Conservation (phyloP, 2,329 filamentous ascomycete species). For the Ceratocystis variospora region DNA sequence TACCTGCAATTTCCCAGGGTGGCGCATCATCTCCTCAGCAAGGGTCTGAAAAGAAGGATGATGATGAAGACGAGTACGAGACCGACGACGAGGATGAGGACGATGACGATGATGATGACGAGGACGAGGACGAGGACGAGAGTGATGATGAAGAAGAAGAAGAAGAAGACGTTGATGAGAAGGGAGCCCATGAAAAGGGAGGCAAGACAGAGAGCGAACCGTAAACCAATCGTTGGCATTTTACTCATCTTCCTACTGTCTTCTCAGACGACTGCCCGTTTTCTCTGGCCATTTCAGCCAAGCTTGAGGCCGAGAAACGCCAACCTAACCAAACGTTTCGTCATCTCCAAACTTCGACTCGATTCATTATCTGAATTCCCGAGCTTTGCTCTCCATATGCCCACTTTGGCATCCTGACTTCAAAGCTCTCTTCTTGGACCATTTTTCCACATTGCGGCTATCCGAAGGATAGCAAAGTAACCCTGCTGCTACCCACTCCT, state of each 20-base stretch:
- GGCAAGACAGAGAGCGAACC: not conserved
- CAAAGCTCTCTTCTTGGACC: not conserved
- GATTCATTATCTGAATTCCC: not conserved
- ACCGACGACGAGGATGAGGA: slow-evolving; percentile 16
- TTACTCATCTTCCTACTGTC: not conserved
- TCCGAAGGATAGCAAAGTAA: not conserved
- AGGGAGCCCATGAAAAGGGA: not conserved
- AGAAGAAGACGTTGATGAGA: slow-evolving; percentile 7
- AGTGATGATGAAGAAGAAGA: slow-evolving; percentile 12
- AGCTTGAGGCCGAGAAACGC: not conserved
- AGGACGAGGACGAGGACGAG: slow-evolving; percentile 16
- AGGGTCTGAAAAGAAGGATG: slow-evolving; percentile 14
- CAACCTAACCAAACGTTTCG: not conserved
- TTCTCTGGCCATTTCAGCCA: not conserved
- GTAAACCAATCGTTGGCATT: not conserved
- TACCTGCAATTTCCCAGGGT: not conserved
- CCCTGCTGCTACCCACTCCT: not conserved
- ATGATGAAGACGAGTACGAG: slow-evolving; percentile 12
- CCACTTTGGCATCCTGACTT: not conserved
- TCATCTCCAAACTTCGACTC: not conserved
- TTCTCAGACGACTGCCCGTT: not conserved
- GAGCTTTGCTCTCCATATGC: not conserved
- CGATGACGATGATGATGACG: slow-evolving; percentile 9
- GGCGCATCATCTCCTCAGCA: slow-evolving; percentile 10
- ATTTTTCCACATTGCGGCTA: not conserved